Evolutionary conservation across 805 yeast genomes (phyloP), one percentile per base, ranked within the genome.

Genomic region (Pichia nanzhaoensis): DNA sequence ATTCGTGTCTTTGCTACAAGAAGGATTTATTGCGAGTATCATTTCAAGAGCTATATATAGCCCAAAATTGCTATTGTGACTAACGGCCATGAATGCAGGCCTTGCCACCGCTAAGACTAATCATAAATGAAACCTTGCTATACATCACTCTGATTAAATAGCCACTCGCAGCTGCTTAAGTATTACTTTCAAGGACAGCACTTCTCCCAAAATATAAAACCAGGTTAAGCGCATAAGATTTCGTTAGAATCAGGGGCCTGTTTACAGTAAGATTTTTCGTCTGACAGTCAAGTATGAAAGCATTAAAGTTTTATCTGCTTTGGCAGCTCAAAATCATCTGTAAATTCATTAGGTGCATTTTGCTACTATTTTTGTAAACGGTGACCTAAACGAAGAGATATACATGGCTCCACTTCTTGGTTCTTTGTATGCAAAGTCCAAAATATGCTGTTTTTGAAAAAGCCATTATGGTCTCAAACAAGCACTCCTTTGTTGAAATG

Each of bases 261-360:
- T 34, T 18, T 41, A 35, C 8, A 17, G 28, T 19, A 34, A 35
- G 27, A 41, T 30, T 9, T 41, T 41, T n/a, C 18, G 39, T 41
- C 44, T 30, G 2, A 34, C 35, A 1, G 39, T 41, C 18, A 3
- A 35, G 17, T 39, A 41, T 43, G 42, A 41, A 19, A 44, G 42
- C 8, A 44, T 49, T 19, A 37, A 51, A 5, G 17, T 50, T 1
- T 17, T 47, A 1, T 20, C 44, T 34, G 41, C 39, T 16, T 10
- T 43, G 12, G 34, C 34, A 19, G 46, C 48, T 2, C 46, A 39
- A 31, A 44, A 42, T 30, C 22, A 32, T 16, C n/a, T 43, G 7
- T 2, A n/a, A 1, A 38, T 49, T 20, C 46, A 50, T 40, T 53
- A 45, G 35, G 48, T 50, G 52, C 52, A 50, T 42, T 49, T 51